A percentile compares a stretch with the other conserved stretches of the same genome.
phyloP scores from a whole-genome alignment of 148 eudicot species.

The Beta vulgaris region DNA sequence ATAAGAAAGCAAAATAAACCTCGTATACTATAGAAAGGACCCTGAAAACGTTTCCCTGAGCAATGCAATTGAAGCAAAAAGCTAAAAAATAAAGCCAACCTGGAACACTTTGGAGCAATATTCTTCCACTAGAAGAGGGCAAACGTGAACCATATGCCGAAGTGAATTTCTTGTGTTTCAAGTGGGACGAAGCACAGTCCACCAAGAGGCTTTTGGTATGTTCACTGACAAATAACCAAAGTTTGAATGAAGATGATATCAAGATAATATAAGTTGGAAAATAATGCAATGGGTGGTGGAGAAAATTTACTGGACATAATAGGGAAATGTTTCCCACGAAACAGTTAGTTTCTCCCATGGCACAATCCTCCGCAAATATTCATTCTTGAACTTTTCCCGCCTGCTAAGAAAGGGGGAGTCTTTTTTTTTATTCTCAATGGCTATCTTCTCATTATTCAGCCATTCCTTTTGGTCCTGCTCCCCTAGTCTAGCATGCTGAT shows the following conservation, averaged over 20 bases:
- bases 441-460: slow-evolving; percentile 75
- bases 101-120: slow-evolving; percentile 90
- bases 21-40: not conserved
- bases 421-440: slow-evolving; percentile 76
- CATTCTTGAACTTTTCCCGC: slow-evolving; percentile 75
- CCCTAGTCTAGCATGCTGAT: slow-evolving; percentile 82
- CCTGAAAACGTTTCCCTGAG: not conserved
- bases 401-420: slow-evolving; percentile 84
- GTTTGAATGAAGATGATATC: slow-evolving; percentile 14
- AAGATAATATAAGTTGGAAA: not conserved
- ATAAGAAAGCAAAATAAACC: not conserved
- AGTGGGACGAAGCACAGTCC: slow-evolving; percentile 85
- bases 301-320: slow-evolving; percentile 63
- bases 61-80: slow-evolving; percentile 6
- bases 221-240: slow-evolving; percentile 54
- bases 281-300: slow-evolving; percentile 10
- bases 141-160: slow-evolving; percentile 69
- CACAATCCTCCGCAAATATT: slow-evolving; percentile 74
- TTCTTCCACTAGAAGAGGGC: slow-evolving; percentile 81
- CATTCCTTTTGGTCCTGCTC: slow-evolving; percentile 96
- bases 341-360: slow-evolving; percentile 94
- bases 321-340: slow-evolving; percentile 97
- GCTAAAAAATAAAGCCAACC: slow-evolving; percentile 33
- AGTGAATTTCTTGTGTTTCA: slow-evolving; percentile 62
- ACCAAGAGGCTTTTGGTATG: slow-evolving; percentile 68